Conservation (phyloP, 352 stramenopile genomes). For the Pythium inflatum region DNA sequence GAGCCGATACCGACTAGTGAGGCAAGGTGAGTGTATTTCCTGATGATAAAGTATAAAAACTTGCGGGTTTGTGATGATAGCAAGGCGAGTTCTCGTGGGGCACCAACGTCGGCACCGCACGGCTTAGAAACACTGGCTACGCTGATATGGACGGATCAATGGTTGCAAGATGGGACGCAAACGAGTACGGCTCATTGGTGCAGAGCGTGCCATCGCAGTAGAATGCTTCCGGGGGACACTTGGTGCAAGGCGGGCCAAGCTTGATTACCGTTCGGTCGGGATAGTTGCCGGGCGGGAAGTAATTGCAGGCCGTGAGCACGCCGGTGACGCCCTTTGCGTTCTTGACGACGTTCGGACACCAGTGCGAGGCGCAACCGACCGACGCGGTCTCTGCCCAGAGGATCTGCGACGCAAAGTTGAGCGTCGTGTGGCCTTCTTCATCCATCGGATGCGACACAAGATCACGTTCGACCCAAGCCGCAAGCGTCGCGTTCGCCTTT, state of each 20-base stretch:
- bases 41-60: conserved; percentile 7
- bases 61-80: conserved; percentile 1
- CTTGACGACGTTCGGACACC: conserved; percentile 25
- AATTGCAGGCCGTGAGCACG: conserved; percentile 32
- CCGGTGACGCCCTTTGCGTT: conserved; percentile 4
- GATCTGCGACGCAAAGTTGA: conserved; percentile 26
- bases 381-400: conserved; percentile 30
- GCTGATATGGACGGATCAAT: conserved; percentile 19
- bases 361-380: conserved; percentile 28
- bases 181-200: conserved; percentile 25
- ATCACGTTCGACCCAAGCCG: conserved; percentile 21
- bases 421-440: conserved; percentile 19
- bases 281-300: conserved; percentile 30
- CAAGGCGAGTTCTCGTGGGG: not conserved
- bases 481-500: conserved; percentile 24
- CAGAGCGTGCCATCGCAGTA: conserved; percentile 29
- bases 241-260: conserved; percentile 21
- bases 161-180: not conserved
- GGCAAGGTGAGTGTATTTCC: not conserved
- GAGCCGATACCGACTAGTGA: conserved; percentile 56
- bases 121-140: conserved; percentile 7
- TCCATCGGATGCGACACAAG: conserved; percentile 15
- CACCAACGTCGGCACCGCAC: not conserved
- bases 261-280: conserved; percentile 18
- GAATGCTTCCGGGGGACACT: conserved; percentile 9